Evolutionary conservation across 2,329 filamentous ascomycete genomes (phyloP).

Genomic region (Venturia pyrina): DNA sequence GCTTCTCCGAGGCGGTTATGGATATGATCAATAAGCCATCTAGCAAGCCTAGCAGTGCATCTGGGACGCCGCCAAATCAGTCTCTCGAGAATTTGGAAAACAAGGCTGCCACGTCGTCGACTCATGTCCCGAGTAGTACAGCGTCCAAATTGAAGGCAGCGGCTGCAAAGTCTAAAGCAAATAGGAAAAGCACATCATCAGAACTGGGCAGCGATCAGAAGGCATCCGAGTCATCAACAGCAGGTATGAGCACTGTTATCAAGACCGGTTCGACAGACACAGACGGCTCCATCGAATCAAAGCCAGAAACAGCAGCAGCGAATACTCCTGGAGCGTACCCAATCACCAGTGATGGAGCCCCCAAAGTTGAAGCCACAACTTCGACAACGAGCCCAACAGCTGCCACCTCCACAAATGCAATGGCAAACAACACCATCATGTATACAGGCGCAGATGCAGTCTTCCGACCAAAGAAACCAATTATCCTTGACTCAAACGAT

Average conservation of each 20-base stretch:
- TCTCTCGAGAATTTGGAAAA: background rate
- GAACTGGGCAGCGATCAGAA: background rate
- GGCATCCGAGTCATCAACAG: background rate
- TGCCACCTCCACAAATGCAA: background rate
- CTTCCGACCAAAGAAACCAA: constrained; percentile 58
- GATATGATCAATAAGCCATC: constrained; percentile 27
- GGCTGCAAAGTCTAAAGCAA: background rate
- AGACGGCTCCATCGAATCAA: background rate
- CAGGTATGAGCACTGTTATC: background rate
- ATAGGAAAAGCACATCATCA: background rate
- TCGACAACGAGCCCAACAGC: background rate
- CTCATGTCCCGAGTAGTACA: background rate
- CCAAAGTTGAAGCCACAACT: background rate
- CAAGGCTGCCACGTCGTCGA: background rate
- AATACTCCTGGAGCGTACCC: background rate
- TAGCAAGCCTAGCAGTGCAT: background rate
- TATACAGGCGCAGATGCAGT: constrained; percentile 51
- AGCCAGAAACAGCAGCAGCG: background rate
- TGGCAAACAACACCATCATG: background rate
- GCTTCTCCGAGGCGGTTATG: constrained; percentile 35
- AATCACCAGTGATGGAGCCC: background rate
- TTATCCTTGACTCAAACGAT: constrained; percentile 71
- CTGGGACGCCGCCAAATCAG: background rate
- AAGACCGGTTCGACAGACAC: background rate
- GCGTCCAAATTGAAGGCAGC: background rate